phyloP scores from a whole-genome alignment of 2,329 filamentous ascomycete genomes.

The Colletotrichum eremochloae region DNA sequence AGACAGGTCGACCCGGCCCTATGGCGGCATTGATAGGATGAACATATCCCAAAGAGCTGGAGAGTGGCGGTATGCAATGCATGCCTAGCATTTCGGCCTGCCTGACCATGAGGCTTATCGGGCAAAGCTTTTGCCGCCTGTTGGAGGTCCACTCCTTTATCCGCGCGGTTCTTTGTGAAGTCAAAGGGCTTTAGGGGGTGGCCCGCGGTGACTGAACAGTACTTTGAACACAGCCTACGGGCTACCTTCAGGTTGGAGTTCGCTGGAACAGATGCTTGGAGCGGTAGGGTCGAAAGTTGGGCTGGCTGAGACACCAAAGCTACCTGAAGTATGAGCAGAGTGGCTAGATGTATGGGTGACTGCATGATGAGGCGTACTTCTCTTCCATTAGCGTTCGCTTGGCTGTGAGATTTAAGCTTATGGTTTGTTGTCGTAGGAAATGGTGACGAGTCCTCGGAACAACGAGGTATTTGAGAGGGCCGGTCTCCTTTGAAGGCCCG shows the following conservation, averaged over 20 bases:
- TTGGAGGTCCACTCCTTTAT: background rate
- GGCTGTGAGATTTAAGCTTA: conserved; percentile 14
- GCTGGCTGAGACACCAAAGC: background rate
- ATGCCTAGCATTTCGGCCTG: background rate
- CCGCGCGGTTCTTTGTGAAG: background rate
- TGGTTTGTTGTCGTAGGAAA: background rate
- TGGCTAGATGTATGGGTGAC: background rate
- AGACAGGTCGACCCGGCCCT: background rate
- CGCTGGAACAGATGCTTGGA: background rate
- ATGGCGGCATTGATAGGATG: background rate
- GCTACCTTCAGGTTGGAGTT: background rate
- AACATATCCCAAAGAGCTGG: background rate
- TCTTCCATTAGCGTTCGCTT: background rate
- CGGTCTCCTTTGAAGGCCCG: background rate
- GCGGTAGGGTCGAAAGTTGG: background rate
- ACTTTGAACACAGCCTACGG: background rate
- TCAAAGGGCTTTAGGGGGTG: background rate
- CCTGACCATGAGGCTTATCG: background rate
- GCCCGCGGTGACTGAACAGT: fast-evolving
- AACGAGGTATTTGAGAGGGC: conserved; percentile 1
- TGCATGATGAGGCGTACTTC: background rate
- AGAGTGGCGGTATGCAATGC: background rate
- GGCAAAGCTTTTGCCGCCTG: background rate
- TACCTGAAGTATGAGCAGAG: background rate
- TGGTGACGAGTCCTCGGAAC: background rate